These are phyloP conservation scores for Anacardium occidentale DNA, from an alignment of 345 rosid species.

Conservation along the genomic window DNA sequence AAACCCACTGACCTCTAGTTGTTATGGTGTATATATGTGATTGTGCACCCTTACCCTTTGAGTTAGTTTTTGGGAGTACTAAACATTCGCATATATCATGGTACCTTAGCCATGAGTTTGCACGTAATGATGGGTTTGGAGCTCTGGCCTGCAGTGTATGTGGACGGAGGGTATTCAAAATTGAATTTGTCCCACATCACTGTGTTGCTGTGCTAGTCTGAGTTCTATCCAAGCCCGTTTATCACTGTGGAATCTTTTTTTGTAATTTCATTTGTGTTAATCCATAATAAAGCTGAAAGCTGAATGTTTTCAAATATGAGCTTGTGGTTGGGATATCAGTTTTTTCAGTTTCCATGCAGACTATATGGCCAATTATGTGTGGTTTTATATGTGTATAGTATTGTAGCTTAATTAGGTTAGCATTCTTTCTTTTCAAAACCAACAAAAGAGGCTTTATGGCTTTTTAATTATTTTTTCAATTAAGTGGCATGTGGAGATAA, in stretches of 20 bases:
- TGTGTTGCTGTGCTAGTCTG: too few relatives aligned
- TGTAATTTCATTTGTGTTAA: neutral
- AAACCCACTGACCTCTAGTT: too few relatives aligned
- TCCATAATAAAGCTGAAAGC: neutral
- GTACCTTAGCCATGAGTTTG: too few relatives aligned
- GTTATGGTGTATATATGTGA: too few relatives aligned
- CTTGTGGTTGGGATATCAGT: conserved; percentile 1
- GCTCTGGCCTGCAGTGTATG: too few relatives aligned
- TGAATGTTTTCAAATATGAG: neutral
- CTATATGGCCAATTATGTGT: neutral
- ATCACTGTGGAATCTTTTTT: neutral
- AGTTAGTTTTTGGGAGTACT: too few relatives aligned
- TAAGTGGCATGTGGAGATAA: neutral
- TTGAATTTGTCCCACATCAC: too few relatives aligned
- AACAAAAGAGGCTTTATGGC: neutral
- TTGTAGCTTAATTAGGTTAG: neutral
- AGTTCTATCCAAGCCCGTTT: too few relatives aligned
- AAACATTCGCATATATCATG: too few relatives aligned
- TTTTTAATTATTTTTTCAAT: neutral
- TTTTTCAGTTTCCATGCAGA: neutral
- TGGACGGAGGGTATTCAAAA: too few relatives aligned
- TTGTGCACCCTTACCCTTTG: too few relatives aligned
- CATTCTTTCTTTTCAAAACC: neutral
- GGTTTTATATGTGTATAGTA: neutral
- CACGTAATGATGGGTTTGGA: too few relatives aligned